phyloP scores from a whole-genome alignment of 768 basidiomycete species.

The Kwoniella heveanensis region DNA sequence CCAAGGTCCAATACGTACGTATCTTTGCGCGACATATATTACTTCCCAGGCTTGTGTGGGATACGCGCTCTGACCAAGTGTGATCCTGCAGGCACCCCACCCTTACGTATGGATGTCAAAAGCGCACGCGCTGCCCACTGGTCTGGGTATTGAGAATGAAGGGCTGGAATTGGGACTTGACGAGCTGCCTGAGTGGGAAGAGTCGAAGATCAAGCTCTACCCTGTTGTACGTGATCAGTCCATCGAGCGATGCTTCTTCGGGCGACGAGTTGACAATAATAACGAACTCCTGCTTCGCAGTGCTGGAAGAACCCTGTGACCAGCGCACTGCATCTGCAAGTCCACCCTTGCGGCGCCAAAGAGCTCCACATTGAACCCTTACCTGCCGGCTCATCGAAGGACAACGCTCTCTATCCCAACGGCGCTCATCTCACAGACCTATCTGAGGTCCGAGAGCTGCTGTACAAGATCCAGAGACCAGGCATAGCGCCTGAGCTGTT shows the following conservation, averaged over 20 bases:
- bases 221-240: constrained; percentile 67
- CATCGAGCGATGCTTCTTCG: too few relatives aligned
- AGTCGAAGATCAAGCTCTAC: constrained; percentile 70
- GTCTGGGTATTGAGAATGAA: constrained; percentile 78
- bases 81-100: constrained; percentile 61
- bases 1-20: constrained; percentile 68
- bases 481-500: constrained; percentile 86
- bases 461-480: constrained; percentile 86
- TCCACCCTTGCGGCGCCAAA: constrained; percentile 76
- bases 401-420: constrained; percentile 74
- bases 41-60: background rate
- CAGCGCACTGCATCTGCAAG: constrained; percentile 79
- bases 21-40: background rate
- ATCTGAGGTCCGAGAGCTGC: constrained; percentile 67
- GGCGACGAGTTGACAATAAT: too few relatives aligned
- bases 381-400: constrained; percentile 60
- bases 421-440: constrained; percentile 76
- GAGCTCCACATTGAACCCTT: constrained; percentile 75
- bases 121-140: constrained; percentile 72
- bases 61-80: background rate
- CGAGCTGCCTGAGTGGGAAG: constrained; percentile 81
- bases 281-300: constrained; percentile 60
- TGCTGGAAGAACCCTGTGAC: constrained; percentile 92
- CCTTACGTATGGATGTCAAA: constrained; percentile 90
- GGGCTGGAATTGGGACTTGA: constrained; percentile 68